These are phyloP conservation scores for Corymbia calophylla DNA, from an alignment of 441 rosid species.

Conservation along the genomic window DNA sequence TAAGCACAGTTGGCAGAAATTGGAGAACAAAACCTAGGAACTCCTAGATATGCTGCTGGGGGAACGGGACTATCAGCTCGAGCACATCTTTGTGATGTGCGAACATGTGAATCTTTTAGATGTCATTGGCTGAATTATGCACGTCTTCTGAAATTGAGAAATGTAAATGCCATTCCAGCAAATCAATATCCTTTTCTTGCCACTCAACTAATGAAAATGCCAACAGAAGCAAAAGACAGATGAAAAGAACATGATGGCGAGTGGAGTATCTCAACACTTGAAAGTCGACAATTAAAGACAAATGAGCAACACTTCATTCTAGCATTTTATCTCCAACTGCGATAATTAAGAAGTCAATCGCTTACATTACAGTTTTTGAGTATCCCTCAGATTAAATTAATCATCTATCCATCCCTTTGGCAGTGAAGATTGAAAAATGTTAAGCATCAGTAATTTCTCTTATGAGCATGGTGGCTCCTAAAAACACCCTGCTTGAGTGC, in stretches of 20 bases:
- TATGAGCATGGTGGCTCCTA: slow-evolving; percentile 20
- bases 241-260: background rate
- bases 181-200: no score
- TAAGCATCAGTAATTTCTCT: slow-evolving; percentile 32
- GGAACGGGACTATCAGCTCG: background rate
- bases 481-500: slow-evolving; percentile 31
- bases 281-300: background rate
- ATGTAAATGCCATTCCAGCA: no score
- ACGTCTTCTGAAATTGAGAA: no score
- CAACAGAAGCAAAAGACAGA: background rate
- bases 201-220: no score
- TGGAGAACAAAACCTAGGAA: background rate
- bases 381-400: background rate
- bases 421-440: slow-evolving; percentile 37
- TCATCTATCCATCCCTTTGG: slow-evolving; percentile 26
- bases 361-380: background rate
- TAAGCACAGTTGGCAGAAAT: background rate
- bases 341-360: background rate
- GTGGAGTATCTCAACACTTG: background rate
- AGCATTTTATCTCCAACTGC: background rate
- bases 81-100: no score
- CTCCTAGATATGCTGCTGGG: background rate
- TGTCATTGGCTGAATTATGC: no score
- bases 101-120: no score
- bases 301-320: background rate